phyloP scores from a whole-genome alignment of 306 rosid genomes.

The Vicia sativa region DNA sequence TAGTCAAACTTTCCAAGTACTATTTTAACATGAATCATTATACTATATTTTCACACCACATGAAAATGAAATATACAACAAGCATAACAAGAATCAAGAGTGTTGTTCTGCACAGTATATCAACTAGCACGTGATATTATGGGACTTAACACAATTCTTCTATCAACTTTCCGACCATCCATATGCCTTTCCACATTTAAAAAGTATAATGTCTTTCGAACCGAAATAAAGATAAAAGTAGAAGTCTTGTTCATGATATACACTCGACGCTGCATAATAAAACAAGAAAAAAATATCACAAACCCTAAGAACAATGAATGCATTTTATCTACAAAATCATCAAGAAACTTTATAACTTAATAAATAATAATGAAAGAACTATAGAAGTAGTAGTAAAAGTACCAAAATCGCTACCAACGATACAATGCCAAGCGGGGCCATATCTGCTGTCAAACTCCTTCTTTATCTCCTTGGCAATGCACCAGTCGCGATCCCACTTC shows the following conservation, averaged over 20 bases:
- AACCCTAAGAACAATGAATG: too few species aligned
- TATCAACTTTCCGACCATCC: background rate
- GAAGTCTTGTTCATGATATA: background rate
- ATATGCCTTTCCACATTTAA: background rate
- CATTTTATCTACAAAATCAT: too few species aligned
- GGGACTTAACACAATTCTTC: background rate
- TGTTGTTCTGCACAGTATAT: background rate
- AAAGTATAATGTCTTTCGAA: background rate
- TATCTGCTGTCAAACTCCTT: conserved; percentile 83
- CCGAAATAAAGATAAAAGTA: background rate
- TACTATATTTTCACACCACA: background rate
- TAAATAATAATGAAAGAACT: too few species aligned
- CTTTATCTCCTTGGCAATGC: conserved; percentile 83
- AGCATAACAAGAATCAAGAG: background rate
- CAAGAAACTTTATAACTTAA: too few species aligned
- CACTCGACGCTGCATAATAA: background rate
- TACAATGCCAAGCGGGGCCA: conserved; percentile 96
- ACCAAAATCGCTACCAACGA: conserved; percentile 91
- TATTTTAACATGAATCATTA: too few species aligned
- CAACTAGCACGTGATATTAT: background rate
- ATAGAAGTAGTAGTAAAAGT: conserved; percentile 9
- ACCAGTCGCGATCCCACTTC: conserved; percentile 73
- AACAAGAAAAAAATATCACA: background rate
- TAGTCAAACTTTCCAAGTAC: too few species aligned
- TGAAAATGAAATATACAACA: background rate